Evolutionary conservation across 129 eudicot genomes (phyloP).

Genomic region (Rutidosis leptorrhynchoides): DNA sequence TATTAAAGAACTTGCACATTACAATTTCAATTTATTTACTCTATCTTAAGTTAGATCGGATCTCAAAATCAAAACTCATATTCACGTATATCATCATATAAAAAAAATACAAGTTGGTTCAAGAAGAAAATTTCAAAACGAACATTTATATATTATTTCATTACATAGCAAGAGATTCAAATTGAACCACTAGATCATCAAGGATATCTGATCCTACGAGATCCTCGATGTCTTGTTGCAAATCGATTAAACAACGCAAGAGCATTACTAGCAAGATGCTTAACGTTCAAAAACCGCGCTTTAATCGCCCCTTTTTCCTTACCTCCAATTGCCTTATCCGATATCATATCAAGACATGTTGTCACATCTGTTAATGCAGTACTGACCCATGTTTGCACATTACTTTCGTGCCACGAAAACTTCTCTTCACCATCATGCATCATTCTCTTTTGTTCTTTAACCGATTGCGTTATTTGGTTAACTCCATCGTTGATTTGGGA

Average conservation of each 20-base stretch:
- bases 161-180: slow-evolving; percentile 1
- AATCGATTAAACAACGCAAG: slow-evolving; percentile 66
- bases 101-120: slow-evolving; percentile 18
- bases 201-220: slow-evolving; percentile 40
- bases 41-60: not conserved
- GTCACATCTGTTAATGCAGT: slow-evolving; percentile 68
- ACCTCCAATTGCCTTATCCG: slow-evolving; percentile 46
- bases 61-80: slow-evolving; percentile 36
- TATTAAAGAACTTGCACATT: not conserved
- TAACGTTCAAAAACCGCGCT: slow-evolving; percentile 55
- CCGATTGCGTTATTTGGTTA: slow-evolving; percentile 50
- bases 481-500: slow-evolving; percentile 58
- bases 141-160: slow-evolving; percentile 21
- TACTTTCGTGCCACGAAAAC: slow-evolving; percentile 69
- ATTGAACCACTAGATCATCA: not conserved
- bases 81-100: slow-evolving; percentile 16
- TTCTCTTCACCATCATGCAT: slow-evolving; percentile 33
- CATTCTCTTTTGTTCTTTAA: slow-evolving; percentile 49
- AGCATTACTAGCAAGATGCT: slow-evolving; percentile 60
- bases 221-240: slow-evolving; percentile 50
- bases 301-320: slow-evolving; percentile 53
- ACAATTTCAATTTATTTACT: not conserved
- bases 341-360: slow-evolving; percentile 52
- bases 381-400: slow-evolving; percentile 71
- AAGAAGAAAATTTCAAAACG: slow-evolving; percentile 14